Base-by-base conservation (phyloP, 2,329 filamentous ascomycete genomes). In the Beauveria medogensis region DNA sequence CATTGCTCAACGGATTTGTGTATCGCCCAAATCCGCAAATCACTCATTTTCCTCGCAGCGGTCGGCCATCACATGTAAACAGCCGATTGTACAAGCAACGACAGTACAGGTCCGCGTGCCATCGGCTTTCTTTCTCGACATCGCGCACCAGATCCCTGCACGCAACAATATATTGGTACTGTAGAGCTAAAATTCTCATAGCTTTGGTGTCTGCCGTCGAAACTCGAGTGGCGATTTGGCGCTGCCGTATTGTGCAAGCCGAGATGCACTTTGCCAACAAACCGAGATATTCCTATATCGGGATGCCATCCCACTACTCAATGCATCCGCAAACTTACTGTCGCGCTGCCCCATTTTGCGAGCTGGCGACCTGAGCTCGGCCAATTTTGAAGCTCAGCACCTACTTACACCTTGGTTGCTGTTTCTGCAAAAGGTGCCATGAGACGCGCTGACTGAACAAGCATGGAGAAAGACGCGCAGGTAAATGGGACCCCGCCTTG, bases 381-480 rank as follows among this genome's bases (percentile, higher is more conserved):
- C 41, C 26, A 59, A 24, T 37, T n/a, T 46, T 16, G 14, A 26
- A 22, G 28, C 48, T 43, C 48, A 40, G n/a, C 26, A 22, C 24
- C 48, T 37, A 12, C 20, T 20, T 24, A 14, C 41, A 30, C 26
- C 44, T 37, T 26, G 3, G 4, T 34, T 43, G 46, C 10, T 37
- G n/a, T 44, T 24, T 51, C 20, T 51, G 24, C 44, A 37, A 26
- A 37, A 57, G 61, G 30, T 62, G 41, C 41, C 59, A 55, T 61
- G 59, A 55, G 10, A n/a, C 47, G 24, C 59, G 20, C n/a, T 16
- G 30, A 53, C 4, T 53, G 47, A 52, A 22, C 51, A 64, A 67
- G 54, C 62, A 75, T 75, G 73, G 73, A 75, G 66, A 71, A 67
- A 68, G 71, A 69, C 72, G 73, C 73, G 66, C 69, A 71, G 69